These are phyloP conservation scores for Apiotrichum sp. DNA, from an alignment of 1,284 basidiomycete genomes.

Conservation along the genomic window DNA sequence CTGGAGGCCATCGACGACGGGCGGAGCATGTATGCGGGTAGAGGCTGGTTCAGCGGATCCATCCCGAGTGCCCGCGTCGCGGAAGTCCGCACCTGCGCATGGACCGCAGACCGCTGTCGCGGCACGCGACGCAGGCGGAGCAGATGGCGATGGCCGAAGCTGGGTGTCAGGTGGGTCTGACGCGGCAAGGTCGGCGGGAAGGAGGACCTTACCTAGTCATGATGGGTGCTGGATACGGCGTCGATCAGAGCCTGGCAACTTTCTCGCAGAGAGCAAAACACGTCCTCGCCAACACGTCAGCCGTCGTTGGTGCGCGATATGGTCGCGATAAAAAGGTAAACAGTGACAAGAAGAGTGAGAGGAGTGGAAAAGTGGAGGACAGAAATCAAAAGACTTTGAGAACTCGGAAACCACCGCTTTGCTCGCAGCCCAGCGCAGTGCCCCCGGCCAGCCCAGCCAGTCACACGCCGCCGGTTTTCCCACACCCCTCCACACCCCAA, in stretches of 20 bases:
- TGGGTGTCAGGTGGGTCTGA: neutral
- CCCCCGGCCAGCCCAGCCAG: neutral
- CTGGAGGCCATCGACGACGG: conserved; percentile 22
- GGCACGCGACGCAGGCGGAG: conserved; percentile 10
- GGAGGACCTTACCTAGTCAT: conserved; percentile 8
- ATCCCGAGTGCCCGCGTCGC: neutral
- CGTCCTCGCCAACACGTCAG: too few species aligned
- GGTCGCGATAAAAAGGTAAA: too few species aligned
- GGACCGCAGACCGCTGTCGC: neutral
- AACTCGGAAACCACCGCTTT: too few species aligned
- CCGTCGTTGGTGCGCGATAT: too few species aligned
- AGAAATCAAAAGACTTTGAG: too few species aligned
- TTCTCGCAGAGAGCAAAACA: too few species aligned
- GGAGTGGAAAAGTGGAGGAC: too few species aligned
- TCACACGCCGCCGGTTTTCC: neutral
- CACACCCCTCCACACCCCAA: neutral
- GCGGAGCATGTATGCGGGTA: conserved; percentile 2
- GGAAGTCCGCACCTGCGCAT: neutral
- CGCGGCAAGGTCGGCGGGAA: too few species aligned
- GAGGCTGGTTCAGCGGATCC: neutral
- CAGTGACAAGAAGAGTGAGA: too few species aligned
- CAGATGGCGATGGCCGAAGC: conserved; percentile 8
- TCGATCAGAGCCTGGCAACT: too few species aligned
- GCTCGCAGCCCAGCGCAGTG: too few species aligned
- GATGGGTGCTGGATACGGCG: neutral